Percentiles rank a stretch among this genome's conserved stretches.
phyloP scores from a whole-genome alignment of 306 rosid species.

The Rosa persica region DNA sequence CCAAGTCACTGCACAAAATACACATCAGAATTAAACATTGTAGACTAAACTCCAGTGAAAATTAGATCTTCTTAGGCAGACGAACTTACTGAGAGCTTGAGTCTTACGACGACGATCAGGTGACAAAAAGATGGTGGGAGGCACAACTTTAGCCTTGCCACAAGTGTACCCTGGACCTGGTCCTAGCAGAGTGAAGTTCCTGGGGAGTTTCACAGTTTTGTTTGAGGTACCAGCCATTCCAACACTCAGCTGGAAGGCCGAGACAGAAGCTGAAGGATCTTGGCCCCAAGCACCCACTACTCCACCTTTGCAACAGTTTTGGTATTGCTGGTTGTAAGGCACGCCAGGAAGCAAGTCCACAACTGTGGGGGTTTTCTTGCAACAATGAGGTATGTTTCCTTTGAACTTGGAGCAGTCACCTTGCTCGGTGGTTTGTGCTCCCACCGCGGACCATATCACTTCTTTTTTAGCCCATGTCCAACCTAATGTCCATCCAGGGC shows the following conservation, averaged over 20 bases:
- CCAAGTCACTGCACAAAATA: conserved; percentile 82
- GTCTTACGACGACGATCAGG: conserved; percentile 81
- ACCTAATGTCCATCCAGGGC: conserved; percentile 88
- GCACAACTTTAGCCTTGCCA: conserved; percentile 86
- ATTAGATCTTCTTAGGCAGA: conserved; percentile 3
- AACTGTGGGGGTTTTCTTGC: conserved; percentile 77
- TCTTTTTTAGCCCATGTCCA: conserved; percentile 96
- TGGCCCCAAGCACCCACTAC: conserved; percentile 93
- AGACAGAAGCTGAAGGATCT: conserved; percentile 75
- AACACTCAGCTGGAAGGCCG: conserved; percentile 81
- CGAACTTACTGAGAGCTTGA: conserved; percentile 78
- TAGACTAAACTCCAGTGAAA: neutral
- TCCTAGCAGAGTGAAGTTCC: conserved; percentile 81
- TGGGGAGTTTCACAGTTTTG: conserved; percentile 80
- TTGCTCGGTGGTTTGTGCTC: conserved; percentile 90
- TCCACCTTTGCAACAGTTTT: conserved; percentile 93
- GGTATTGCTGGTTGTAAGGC: conserved; percentile 87
- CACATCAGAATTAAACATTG: neutral
- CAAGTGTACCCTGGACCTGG: conserved; percentile 96
- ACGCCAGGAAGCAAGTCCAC: conserved; percentile 94
- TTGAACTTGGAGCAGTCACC: conserved; percentile 93
- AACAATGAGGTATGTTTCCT: conserved; percentile 80
- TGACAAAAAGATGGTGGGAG: conserved; percentile 69
- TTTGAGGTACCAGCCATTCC: conserved; percentile 84
- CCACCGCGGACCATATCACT: conserved; percentile 77